phyloP scores from a whole-genome alignment of 768 basidiomycete species.

The Artomyces pyxidatus region DNA sequence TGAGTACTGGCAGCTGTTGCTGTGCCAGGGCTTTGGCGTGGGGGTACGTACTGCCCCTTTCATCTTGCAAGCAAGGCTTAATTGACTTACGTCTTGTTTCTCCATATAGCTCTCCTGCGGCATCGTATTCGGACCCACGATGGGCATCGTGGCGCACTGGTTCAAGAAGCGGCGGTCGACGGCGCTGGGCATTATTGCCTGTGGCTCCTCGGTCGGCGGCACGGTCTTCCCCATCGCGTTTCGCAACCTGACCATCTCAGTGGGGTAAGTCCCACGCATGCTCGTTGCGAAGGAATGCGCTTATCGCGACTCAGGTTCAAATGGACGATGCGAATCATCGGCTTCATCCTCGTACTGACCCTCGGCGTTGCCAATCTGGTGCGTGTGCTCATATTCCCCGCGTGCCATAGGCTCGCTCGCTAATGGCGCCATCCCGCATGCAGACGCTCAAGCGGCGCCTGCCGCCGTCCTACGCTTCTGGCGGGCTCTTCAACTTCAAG shows the following conservation, averaged over 20 bases:
- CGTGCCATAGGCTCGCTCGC: conserved; percentile 3
- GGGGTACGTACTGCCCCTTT: conserved; percentile 37
- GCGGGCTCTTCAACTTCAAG: conserved; percentile 56
- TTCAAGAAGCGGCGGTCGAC: conserved; percentile 50
- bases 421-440: conserved; percentile 5
- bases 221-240: conserved; percentile 57
- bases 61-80: background rate
- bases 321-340: conserved; percentile 71
- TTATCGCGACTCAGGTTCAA: conserved; percentile 40
- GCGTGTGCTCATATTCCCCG: conserved; percentile 6
- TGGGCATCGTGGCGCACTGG: conserved; percentile 63
- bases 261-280: conserved; percentile 35
- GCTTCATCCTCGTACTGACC: conserved; percentile 47
- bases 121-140: conserved; percentile 52
- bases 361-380: conserved; percentile 51
- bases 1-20: conserved; percentile 69
- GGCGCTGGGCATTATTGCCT: conserved; percentile 54
- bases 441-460: conserved; percentile 35
- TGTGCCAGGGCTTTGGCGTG: conserved; percentile 62
- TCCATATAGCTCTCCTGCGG: conserved; percentile 29
- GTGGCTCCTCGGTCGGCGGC: conserved; percentile 64
- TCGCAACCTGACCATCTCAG: conserved; percentile 41
- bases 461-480: conserved; percentile 42
- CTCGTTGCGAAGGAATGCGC: background rate
- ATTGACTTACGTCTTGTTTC: background rate